Base-by-base conservation (phyloP, 208 protist genomes). In the Plasmodiophora brassicae region DNA sequence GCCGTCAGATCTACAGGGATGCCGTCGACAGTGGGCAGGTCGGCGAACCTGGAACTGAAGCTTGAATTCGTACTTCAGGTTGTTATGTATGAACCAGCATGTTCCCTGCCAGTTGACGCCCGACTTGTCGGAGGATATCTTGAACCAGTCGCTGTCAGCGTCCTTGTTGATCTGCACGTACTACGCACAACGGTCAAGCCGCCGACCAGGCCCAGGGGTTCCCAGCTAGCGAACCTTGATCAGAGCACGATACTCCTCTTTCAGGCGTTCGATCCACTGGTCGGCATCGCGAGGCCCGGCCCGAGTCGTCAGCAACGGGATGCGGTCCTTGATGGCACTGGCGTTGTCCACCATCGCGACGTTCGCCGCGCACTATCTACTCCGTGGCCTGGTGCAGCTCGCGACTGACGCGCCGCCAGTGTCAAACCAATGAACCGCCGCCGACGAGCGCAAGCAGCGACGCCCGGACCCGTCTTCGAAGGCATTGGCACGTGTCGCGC, bases 81-180 rank as follows among this genome's bases (percentile, higher is more conserved):
- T 90, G 53, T 95, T 87, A 88, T 98, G 95, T 86, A 98, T 95
- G 45, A 94, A 97, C 96, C 97, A 98, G 92, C 96, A 98, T 88
- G 95, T 98, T 54, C 97, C 97, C 86, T 95, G 95, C 97, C 97
- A 98, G 46, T 91, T 95, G 45, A 96, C 98, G 45, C 97, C 96
- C 45, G 93, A 90, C 41, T 93, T 92, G 91, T 98, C 98, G 85
- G 95, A 96, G 89, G 98, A 95, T 20, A 99, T 92, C 8, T 93
- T 93, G 88, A 99, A 99, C 97, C 97, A 99, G 91, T 98, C 96
- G 60, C 94, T 93, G 87, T 97, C 97, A 71, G 84, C 94, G 39
- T 94, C 95, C 91, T 98, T 98, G 92, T 98, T 98, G 89, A 95
- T 94, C 90, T 98, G 93, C 25, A 98, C 94, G 88, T 97, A 98